These are phyloP conservation scores for Spencermartinsiella europaea DNA, from an alignment of 805 yeast species.

Conservation along the genomic window DNA sequence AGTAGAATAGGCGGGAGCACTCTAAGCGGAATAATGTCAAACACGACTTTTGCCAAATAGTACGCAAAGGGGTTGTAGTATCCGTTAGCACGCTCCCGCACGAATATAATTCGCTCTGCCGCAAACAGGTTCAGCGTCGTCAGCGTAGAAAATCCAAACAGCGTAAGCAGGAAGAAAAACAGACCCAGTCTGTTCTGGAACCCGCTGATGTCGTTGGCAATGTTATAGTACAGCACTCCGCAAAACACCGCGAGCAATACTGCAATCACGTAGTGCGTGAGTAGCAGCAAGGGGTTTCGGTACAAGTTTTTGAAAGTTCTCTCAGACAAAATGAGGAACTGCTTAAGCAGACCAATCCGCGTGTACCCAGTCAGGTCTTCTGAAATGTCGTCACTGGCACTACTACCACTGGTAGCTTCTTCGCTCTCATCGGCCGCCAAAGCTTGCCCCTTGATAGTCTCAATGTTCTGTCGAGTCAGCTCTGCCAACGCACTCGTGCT, in stretches of 20 bases:
- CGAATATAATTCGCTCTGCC: slow-evolving; percentile 79
- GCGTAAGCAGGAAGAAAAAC: slow-evolving; percentile 83
- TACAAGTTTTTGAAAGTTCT: slow-evolving; percentile 89
- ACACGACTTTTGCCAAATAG: slow-evolving; percentile 74
- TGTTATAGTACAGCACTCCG: slow-evolving; percentile 78
- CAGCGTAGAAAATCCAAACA: slow-evolving; percentile 90
- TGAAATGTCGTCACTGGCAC: slow-evolving; percentile 3
- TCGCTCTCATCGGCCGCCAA: slow-evolving; percentile 16
- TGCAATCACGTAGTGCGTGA: slow-evolving; percentile 79
- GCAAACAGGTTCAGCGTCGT: slow-evolving; percentile 90
- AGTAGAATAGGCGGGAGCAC: slow-evolving; percentile 87
- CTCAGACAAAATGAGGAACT: slow-evolving; percentile 68
- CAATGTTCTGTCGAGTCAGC: slow-evolving; percentile 21
- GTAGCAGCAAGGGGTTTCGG: slow-evolving; percentile 82
- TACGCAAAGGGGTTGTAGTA: slow-evolving; percentile 87
- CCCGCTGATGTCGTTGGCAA: slow-evolving; percentile 86
- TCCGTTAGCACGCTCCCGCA: slow-evolving; percentile 91
- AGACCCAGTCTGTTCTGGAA: slow-evolving; percentile 93
- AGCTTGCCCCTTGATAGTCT: slow-evolving; percentile 17
- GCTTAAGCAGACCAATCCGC: slow-evolving; percentile 58
- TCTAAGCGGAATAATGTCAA: slow-evolving; percentile 90
- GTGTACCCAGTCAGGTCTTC: slow-evolving; percentile 24
- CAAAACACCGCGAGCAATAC: slow-evolving; percentile 74
- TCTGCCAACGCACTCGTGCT: slow-evolving; percentile 23
- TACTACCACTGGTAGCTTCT: slow-evolving; percentile 13